These are phyloP conservation scores for Sporothrix protearum DNA, from an alignment of 2,329 filamentous ascomycete genomes.

Conservation along the genomic window DNA sequence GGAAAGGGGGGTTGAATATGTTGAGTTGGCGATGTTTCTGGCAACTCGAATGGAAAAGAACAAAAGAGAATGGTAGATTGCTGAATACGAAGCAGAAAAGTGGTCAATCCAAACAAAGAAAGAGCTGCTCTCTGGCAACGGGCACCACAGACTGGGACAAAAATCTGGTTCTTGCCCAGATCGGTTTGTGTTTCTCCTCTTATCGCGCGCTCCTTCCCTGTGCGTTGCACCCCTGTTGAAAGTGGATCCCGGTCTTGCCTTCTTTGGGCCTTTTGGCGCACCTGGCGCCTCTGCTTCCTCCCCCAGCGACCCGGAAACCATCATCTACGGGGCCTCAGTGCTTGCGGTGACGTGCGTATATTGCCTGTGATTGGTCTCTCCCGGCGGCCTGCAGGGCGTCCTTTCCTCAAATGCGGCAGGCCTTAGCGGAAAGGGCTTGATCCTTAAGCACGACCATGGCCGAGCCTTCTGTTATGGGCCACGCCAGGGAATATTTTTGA, in stretches of 20 bases:
- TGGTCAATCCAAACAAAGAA: slow-evolving; percentile 12
- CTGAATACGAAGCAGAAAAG: not conserved
- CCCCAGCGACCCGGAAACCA: not conserved
- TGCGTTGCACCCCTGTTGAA: slow-evolving; percentile 1
- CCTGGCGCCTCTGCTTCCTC: not conserved
- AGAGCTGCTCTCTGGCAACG: not conserved
- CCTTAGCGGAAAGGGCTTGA: not conserved
- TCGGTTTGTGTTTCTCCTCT: not conserved
- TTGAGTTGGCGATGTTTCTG: not conserved
- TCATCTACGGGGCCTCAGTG: not conserved
- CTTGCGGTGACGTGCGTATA: not conserved
- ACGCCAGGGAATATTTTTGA: no score
- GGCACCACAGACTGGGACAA: not conserved
- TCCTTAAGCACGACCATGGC: not conserved
- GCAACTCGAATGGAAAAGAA: not conserved
- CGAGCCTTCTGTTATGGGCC: not conserved
- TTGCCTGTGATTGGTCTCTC: slow-evolving; percentile 11
- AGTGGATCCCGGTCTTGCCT: slow-evolving; percentile 18
- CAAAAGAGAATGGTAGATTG: not conserved
- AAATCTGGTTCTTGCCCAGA: not conserved
- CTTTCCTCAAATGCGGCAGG: not conserved
- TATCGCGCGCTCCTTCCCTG: slow-evolving; percentile 3
- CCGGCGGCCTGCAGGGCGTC: not conserved
- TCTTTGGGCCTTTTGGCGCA: not conserved
- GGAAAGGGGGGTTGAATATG: not conserved